phyloP scores from a whole-genome alignment of 768 basidiomycete genomes.

The Mycena polygramma region DNA sequence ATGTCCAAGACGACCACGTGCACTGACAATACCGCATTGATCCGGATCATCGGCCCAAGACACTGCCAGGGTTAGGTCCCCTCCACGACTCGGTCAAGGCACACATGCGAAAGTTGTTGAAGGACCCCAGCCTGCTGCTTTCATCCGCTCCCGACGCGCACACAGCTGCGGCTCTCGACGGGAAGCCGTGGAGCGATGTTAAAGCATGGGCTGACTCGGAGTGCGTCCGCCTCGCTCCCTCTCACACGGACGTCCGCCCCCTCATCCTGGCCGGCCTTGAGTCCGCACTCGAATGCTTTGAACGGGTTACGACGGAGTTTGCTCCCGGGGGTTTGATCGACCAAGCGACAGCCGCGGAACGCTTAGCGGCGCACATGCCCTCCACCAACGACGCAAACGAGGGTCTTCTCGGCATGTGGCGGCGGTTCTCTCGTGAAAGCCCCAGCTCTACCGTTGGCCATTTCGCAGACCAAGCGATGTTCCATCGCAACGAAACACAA shows the following conservation, averaged over 20 bases:
- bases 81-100: conserved; percentile 24
- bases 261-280: conserved; percentile 1
- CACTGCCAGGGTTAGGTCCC: too few species aligned
- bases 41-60: too few species aligned
- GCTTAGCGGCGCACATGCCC: background rate
- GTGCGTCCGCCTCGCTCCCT: background rate
- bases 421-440: conserved; percentile 10
- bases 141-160: background rate
- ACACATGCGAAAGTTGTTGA: conserved; percentile 17
- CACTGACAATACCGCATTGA: too few species aligned
- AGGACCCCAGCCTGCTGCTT: background rate
- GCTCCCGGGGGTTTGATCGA: background rate
- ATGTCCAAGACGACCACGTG: too few species aligned
- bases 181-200: conserved; percentile 6
- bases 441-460: conserved; percentile 11
- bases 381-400: conserved; percentile 18
- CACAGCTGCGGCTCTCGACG: conserved; percentile 3
- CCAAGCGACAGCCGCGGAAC: background rate
- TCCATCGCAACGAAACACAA: conserved; percentile 10
- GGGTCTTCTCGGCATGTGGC: conserved; percentile 14
- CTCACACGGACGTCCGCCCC: background rate
- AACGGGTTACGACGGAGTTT: conserved; percentile 18
- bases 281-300: background rate
- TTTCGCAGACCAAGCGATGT: conserved; percentile 14
- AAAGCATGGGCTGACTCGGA: background rate